Evolutionary conservation across 1,139 yeast genomes (phyloP), one percentile per base, ranked within the genome.

Genomic region (Magnusiomyces paraingens): DNA sequence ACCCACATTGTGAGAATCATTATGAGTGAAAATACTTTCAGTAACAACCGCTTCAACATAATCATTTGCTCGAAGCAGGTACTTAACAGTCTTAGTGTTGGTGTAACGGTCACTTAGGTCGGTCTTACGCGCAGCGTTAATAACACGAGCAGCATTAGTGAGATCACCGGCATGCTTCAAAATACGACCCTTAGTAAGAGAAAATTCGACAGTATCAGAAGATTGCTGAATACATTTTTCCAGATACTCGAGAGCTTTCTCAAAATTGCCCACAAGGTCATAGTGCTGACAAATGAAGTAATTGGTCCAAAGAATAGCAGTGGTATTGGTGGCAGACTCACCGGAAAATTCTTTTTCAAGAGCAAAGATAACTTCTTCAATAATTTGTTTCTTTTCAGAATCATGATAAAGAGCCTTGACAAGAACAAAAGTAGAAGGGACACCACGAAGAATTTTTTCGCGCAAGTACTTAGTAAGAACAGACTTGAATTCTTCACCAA

Each of bases 41-140:
- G 82, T 73, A 55, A 81, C 83, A 50, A 86, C 79, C 1, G 96
- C 98, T 59, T 84, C 81, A 40, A 86, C 86, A 22, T 88, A 77
- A 56, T 80, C 72, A 64, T 87, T 81, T n/a, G 95, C 93, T 63
- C 98, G 79, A 57, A 93, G 71, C 55, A 79, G 81, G 65, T 93
- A 93, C 67, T 90, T 89, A 51, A 88, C 87, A 11, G 96, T 77
- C 67, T 90, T 91, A 55, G 96, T 82, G 70, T 93, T 94, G 66
- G 93, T 81, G 66, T 88, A 93, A 61, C 99, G 77, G 69, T 93
- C 99, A 68, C 89, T 96, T 57, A 86, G 76, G 66, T 94, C 97
- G 56, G 86, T 71, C 55, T 75, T 69, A 61, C 97, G 80, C 2
- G 95, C 97, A 54, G 76, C 77, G 58, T 84, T 79, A 80, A 90